A percentile compares a stretch with the other conserved stretches of the same genome.
Conservation (phyloP, 768 basidiomycete species). For the Macrolepiota dolichaula region DNA sequence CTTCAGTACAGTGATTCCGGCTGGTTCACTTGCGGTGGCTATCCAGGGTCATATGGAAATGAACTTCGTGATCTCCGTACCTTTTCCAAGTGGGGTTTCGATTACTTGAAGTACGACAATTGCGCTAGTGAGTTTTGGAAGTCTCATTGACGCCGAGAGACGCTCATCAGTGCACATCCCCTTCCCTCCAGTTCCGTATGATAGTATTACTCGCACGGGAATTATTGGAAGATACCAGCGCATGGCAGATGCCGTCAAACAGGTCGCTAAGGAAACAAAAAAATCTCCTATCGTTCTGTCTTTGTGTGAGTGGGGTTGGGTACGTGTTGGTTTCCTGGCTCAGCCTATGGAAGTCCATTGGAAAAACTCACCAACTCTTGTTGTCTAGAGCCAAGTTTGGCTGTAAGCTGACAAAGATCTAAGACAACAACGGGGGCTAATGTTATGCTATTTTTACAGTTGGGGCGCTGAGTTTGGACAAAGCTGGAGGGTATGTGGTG, state of each 20-base stretch:
- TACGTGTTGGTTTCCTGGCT: slow-evolving; percentile 32
- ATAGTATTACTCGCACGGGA: slow-evolving; percentile 50
- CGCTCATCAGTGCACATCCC: no score
- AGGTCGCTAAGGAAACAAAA: slow-evolving; percentile 42
- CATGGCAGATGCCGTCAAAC: slow-evolving; percentile 57
- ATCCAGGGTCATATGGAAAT: slow-evolving; percentile 63
- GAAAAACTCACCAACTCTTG: not conserved
- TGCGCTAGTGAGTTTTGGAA: slow-evolving; percentile 41
- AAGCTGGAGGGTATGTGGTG: slow-evolving; percentile 61
- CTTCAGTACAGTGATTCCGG: slow-evolving; percentile 62
- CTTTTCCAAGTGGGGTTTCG: slow-evolving; percentile 54
- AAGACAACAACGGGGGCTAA: slow-evolving; percentile 3
- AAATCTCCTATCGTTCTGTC: slow-evolving; percentile 57
- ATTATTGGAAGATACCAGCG: slow-evolving; percentile 54
- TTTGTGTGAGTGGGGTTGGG: slow-evolving; percentile 66
- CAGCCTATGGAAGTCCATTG: no score
- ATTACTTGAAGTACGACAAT: slow-evolving; percentile 53
- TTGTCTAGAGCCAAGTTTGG: slow-evolving; percentile 53
- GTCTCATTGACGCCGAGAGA: slow-evolving; percentile 29
- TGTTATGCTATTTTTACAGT: slow-evolving; percentile 16
- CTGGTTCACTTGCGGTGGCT: slow-evolving; percentile 63
- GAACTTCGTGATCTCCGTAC: slow-evolving; percentile 42
- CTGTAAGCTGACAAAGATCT: slow-evolving; percentile 40
- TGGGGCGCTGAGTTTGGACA: slow-evolving; percentile 62
- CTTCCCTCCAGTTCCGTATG: slow-evolving; percentile 44